Base-by-base conservation (phyloP, 768 basidiomycete species). In the Sarcodon sp. region DNA sequence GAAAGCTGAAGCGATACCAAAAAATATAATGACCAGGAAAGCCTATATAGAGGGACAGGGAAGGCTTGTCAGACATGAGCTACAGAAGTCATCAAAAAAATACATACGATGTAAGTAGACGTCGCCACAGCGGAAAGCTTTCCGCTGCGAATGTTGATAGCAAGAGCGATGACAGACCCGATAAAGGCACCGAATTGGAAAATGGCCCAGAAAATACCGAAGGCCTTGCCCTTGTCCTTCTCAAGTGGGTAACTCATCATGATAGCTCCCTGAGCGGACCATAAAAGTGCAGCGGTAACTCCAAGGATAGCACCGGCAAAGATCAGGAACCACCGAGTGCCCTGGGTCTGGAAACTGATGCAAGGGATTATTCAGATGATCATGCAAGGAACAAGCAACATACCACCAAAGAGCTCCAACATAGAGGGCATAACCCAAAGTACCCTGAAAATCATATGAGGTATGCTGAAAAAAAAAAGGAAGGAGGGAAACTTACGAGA, bases 181-280 rank as follows among this genome's bases (percentile, higher is more conserved):
- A 73, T 66, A 57, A 71, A 60, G 35, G 67, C 58, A 45, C 70
- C 70, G 45, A 65, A 59, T 51, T 71, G 64, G 64, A 71, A 69
- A 53, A 71, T 66, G 33, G 64, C 67, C 76, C 76, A 77, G 61
- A 77, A 77, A 44, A 77, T 52, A 33, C 65, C 66, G 50, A 77
- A 75, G 13, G 66, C 67, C 50, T 61, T 62, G 11, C 76, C 76
- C 54, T 77, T 77, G 55, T 77, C 71, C 46, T 74, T 72, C 52
- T 77, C 76, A 2, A 72, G 65, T 4, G 76, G 76, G 50, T 77
- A 75, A 6, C 69, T 63, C 72, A 77, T 69, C 76, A 77, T 77
- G 52, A 77, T 61, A 2, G 64, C 48, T 9, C 75, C 75, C 53
- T 73, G 72, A 0, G 70, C 71, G 8, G 72, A 67, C 76, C 76